These are phyloP conservation scores for Sherardia arvensis DNA, from an alignment of 257 asterid species.

Conservation along the genomic window DNA sequence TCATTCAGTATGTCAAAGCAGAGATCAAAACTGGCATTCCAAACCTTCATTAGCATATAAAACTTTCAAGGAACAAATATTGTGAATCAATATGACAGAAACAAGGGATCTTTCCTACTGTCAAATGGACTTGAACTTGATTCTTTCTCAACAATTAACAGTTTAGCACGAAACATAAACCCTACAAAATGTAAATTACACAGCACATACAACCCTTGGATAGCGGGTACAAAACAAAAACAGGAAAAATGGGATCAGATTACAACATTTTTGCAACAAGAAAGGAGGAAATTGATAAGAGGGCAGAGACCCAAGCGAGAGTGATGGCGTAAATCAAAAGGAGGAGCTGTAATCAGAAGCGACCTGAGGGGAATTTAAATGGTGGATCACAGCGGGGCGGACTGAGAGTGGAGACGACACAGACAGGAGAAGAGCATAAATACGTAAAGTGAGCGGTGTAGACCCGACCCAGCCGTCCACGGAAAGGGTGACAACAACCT, in stretches of 20 bases:
- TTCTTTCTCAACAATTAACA: background rate
- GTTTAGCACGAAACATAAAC: background rate
- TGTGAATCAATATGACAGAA: background rate
- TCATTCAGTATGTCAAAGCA: too few relatives aligned
- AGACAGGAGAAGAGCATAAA: background rate
- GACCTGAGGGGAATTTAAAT: background rate
- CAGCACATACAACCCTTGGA: background rate
- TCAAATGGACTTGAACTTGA: background rate
- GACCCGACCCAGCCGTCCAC: conserved; percentile 1
- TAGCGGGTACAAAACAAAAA: background rate
- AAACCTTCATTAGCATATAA: background rate
- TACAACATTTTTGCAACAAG: background rate
- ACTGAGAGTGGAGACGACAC: background rate
- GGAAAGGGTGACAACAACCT: background rate
- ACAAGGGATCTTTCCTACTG: too few relatives aligned
- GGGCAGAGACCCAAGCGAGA: background rate
- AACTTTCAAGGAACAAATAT: background rate
- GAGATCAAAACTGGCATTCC: too few relatives aligned
- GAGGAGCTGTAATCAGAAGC: background rate
- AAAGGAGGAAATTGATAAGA: background rate
- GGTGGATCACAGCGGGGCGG: background rate
- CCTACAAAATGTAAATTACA: background rate
- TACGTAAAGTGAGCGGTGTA: background rate
- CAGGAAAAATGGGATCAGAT: background rate
- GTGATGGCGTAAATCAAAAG: background rate